These are phyloP conservation scores for Pharus latifolius DNA, from an alignment of 176 grass and related monocot genomes.

Conservation along the genomic window DNA sequence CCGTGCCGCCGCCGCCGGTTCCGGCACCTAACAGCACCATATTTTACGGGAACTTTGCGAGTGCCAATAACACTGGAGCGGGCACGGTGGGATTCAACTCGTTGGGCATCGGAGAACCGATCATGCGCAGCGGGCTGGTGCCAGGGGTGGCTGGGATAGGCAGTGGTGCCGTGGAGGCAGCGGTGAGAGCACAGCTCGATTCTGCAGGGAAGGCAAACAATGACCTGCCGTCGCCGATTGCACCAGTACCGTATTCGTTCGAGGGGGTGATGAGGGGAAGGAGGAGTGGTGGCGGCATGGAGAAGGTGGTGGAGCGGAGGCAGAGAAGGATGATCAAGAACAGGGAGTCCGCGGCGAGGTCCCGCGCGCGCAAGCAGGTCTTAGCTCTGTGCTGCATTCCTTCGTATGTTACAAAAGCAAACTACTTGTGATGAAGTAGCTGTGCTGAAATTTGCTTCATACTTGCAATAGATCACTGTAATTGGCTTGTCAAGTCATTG, in stretches of 20 bases:
- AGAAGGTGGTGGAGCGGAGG: constrained; percentile 84
- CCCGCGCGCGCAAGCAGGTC: constrained; percentile 82
- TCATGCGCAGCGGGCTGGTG: constrained; percentile 33
- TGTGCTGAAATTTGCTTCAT: neutral
- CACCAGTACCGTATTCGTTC: constrained; percentile 45
- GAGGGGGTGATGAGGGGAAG: constrained; percentile 47
- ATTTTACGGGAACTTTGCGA: constrained; percentile 32
- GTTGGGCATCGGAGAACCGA: constrained; percentile 30
- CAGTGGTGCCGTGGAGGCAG: constrained; percentile 7
- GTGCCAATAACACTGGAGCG: constrained; percentile 21
- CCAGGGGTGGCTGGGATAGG: constrained; percentile 26
- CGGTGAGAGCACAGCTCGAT: constrained; percentile 17
- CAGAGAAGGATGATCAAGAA: constrained; percentile 98
- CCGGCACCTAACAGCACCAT: constrained; percentile 21
- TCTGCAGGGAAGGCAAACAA: constrained; percentile 40
- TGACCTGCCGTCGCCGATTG: constrained; percentile 47
- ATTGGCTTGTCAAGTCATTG: neutral
- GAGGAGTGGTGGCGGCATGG: constrained; percentile 35
- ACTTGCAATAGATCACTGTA: neutral
- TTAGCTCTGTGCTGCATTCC: neutral
- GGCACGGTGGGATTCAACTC: constrained; percentile 19
- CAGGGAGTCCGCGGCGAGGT: constrained; percentile 78
- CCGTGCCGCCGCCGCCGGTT: constrained; percentile 17
- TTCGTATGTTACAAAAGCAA: neutral
- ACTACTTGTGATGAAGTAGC: neutral